Evolutionary conservation across 2,329 filamentous ascomycete genomes (phyloP).

Genomic region (Trichocomaceae sp.): DNA sequence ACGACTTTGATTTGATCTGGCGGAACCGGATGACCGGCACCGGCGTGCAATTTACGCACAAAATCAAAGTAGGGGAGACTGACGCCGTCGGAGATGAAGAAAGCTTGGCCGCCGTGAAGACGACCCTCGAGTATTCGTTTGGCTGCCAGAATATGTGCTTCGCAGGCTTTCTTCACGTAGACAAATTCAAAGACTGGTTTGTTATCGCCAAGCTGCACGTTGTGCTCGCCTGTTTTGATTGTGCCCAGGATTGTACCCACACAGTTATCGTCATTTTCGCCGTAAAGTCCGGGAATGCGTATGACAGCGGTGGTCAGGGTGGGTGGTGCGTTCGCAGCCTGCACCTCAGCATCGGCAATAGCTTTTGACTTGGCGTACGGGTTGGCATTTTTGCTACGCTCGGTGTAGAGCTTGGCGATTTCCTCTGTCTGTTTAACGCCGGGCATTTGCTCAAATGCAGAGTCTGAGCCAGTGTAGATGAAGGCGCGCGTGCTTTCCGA

Average conservation of each 20-base stretch:
- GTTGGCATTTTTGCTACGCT: constrained; percentile 2
- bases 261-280: constrained; percentile 5
- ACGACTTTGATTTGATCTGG: constrained; percentile 6
- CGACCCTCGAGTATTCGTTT: constrained; percentile 3
- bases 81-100: constrained; percentile 9
- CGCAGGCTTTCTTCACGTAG: constrained; percentile 7
- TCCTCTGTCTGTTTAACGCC: constrained; percentile 8
- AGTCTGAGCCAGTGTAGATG: constrained; percentile 7
- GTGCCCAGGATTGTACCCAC: neutral
- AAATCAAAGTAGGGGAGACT: constrained; percentile 9
- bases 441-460: constrained; percentile 6
- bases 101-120: constrained; percentile 1
- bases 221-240: constrained; percentile 6
- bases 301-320: constrained; percentile 4
- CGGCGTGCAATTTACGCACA: constrained; percentile 5
- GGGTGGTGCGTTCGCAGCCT: constrained; percentile 4
- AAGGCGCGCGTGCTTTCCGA: neutral
- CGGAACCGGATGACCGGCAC: constrained; percentile 5
- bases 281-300: constrained; percentile 7
- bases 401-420: constrained; percentile 6
- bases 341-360: constrained; percentile 8
- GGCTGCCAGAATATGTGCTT: constrained; percentile 9
- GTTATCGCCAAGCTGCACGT: constrained; percentile 6
- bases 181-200: constrained; percentile 8
- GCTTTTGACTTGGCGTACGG: constrained; percentile 9